Percentiles rank a stretch among this genome's conserved stretches.
Conservation (phyloP, 352 stramenopile genomes). For the Globisporangium parvum region DNA sequence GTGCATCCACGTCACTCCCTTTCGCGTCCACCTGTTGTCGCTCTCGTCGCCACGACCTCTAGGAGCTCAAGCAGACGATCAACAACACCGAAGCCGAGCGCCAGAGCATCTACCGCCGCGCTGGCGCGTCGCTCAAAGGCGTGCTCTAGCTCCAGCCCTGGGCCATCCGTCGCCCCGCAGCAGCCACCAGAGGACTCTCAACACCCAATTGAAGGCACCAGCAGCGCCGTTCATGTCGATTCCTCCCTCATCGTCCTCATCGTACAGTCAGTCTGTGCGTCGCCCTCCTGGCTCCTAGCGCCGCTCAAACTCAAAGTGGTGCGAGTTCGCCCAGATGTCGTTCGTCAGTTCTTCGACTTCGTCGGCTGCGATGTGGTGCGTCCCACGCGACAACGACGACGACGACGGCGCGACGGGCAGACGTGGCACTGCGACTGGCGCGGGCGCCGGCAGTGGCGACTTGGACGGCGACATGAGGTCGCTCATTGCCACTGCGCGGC, state of each 20-base stretch:
- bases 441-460: neutral
- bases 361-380: conserved; percentile 22
- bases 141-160: conserved; percentile 66
- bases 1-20: neutral
- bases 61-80: conserved; percentile 75
- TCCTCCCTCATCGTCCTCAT: conserved; percentile 3
- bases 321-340: conserved; percentile 77
- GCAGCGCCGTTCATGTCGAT: neutral
- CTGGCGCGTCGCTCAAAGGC: conserved; percentile 73
- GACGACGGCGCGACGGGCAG: neutral
- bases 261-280: neutral
- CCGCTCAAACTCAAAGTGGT: conserved; percentile 68
- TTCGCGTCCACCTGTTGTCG: neutral
- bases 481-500: no score
- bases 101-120: conserved; percentile 74
- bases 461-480: no score
- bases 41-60: neutral
- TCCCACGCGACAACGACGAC: neutral
- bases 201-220: neutral
- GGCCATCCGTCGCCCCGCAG: no score
- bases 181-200: no score
- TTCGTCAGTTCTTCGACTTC: conserved; percentile 65
- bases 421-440: neutral
- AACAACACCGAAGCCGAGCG: conserved; percentile 70
- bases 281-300: conserved; percentile 5